A percentile compares a stretch with the other conserved stretches of the same genome.
These are phyloP conservation scores for Polyplosphaeria fusca DNA, from an alignment of 495 filamentous ascomycete genomes.

Conservation along the genomic window DNA sequence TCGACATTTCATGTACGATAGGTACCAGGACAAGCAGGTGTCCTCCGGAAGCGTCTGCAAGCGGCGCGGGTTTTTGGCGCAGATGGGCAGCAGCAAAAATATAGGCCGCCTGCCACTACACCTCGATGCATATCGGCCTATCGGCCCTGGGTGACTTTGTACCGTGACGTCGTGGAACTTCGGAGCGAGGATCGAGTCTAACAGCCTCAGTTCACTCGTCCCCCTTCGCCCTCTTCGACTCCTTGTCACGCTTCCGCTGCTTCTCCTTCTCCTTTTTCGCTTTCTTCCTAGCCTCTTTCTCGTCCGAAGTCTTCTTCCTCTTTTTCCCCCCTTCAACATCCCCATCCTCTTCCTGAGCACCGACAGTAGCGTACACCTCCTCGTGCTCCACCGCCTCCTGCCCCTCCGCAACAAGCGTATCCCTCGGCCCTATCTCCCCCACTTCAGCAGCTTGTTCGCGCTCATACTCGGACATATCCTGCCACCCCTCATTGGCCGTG, in stretches of 20 bases:
- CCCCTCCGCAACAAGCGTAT: conserved; percentile 11
- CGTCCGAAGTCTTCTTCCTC: conserved; percentile 29
- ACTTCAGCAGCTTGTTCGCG: conserved; percentile 44
- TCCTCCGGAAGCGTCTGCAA: too few species aligned
- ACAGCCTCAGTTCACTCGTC: conserved; percentile 9
- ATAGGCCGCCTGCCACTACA: too few species aligned
- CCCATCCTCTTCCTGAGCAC: not conserved
- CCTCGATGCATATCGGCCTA: too few species aligned
- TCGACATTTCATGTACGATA: too few species aligned
- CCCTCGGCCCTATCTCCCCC: conserved; percentile 40
- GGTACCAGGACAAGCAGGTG: too few species aligned
- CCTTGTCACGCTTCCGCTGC: conserved; percentile 48
- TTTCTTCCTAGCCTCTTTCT: conserved; percentile 43
- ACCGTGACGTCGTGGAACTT: too few species aligned
- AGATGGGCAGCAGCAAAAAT: too few species aligned
- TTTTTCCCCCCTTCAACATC: conserved; percentile 22
- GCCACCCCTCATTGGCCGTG: conserved; percentile 44
- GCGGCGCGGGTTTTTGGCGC: too few species aligned
- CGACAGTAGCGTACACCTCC: conserved; percentile 7
- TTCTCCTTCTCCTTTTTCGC: conserved; percentile 45
- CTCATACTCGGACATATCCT: conserved; percentile 53
- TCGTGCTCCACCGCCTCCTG: conserved; percentile 19
- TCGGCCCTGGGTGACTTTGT: too few species aligned
- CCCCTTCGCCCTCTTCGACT: conserved; percentile 41
- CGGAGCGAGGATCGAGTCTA: too few species aligned